phyloP scores from a whole-genome alignment of 2,329 filamentous ascomycete genomes.

The Coniochaeta hoffmannii region DNA sequence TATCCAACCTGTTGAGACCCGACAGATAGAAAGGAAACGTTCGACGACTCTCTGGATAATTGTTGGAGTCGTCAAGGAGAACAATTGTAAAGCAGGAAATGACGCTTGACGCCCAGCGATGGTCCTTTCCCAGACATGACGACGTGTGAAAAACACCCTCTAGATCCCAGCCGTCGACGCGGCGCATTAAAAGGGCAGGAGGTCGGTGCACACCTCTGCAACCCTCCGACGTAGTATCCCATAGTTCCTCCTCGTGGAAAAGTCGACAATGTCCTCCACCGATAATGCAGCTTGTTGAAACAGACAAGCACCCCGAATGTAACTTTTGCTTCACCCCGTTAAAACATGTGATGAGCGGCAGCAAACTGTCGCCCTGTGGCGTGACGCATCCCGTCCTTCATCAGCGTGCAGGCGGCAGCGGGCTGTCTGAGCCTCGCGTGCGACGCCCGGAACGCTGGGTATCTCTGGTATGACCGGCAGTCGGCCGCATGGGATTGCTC shows the following conservation, averaged over 20 bases:
- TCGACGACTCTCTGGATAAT: conserved; percentile 2
- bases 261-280: not conserved
- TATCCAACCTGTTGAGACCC: conserved; percentile 17
- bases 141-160: not conserved
- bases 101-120: conserved; percentile 3
- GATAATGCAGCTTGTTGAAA: not conserved
- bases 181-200: not conserved
- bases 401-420: not conserved
- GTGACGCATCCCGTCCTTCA: not conserved
- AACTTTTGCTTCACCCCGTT: not conserved
- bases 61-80: conserved; percentile 1
- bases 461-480: conserved; percentile 15
- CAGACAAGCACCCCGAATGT: not conserved
- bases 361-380: not conserved
- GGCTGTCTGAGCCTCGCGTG: conserved; percentile 1
- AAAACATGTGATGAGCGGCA: not conserved
- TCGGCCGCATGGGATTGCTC: conserved; percentile 17
- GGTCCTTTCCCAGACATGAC: not conserved
- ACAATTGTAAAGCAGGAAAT: conserved; percentile 1
- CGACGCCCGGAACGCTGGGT: conserved; percentile 11
- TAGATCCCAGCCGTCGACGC: not conserved
- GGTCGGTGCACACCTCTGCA: not conserved
- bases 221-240: not conserved
- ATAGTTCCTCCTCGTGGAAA: not conserved
- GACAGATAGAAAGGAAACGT: conserved; percentile 4